phyloP scores from a whole-genome alignment of 228 moss, liverwort and hornwort species.

The Sphagnum magellanicum region DNA sequence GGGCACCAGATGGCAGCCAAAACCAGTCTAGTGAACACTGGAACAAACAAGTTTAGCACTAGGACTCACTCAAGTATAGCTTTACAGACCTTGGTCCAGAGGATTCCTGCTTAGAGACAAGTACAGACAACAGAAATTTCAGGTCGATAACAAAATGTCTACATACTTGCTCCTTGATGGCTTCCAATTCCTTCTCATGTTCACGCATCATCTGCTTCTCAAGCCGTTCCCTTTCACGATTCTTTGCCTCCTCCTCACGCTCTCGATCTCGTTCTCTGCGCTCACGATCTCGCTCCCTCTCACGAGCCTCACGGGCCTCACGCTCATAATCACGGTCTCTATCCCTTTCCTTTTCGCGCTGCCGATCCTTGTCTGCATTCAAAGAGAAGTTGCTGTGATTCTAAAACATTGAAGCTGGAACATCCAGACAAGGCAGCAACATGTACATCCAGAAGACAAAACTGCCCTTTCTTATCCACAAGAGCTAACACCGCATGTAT shows the following conservation, averaged over 20 bases:
- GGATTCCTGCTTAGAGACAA: too few species aligned
- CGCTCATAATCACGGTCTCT: slow-evolving; percentile 87
- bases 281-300: slow-evolving; percentile 91
- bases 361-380: slow-evolving; percentile 68
- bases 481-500: too few species aligned
- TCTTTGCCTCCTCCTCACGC: slow-evolving; percentile 89
- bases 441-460: too few species aligned
- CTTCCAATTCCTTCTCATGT: slow-evolving; percentile 90
- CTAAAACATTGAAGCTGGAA: too few species aligned
- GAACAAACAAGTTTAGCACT: too few species aligned
- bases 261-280: slow-evolving; percentile 93
- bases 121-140: too few species aligned
- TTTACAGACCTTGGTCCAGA: too few species aligned
- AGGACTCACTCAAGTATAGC: too few species aligned
- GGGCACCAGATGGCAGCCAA: too few species aligned
- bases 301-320: slow-evolving; percentile 58
- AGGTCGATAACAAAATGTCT: neutral
- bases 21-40: too few species aligned
- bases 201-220: slow-evolving; percentile 89
- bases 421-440: too few species aligned
- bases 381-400: slow-evolving; percentile 1
- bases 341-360: slow-evolving; percentile 67
- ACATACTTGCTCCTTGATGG: slow-evolving; percentile 89
- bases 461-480: too few species aligned
- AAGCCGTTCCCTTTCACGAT: slow-evolving; percentile 76